Evolutionary conservation across 139 green algal genomes (phyloP).

Genomic region (Astrephomene gubernaculifera): DNA sequence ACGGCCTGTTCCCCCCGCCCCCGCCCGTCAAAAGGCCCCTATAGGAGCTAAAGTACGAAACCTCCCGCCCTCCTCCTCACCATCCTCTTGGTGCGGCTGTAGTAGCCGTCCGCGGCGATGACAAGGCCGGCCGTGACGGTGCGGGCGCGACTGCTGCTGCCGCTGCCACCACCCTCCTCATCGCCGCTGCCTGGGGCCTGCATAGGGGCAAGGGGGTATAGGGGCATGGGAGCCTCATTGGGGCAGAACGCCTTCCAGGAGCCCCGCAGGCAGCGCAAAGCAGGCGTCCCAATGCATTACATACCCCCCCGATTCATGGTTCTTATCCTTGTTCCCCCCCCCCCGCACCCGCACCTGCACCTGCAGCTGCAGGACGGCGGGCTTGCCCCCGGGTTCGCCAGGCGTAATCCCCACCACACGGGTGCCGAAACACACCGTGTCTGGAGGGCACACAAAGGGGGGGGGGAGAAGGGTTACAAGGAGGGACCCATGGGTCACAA

Average conservation of each 20-base stretch:
- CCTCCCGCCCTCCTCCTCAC: neutral
- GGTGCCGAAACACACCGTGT: neutral
- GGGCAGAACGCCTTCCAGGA: neutral
- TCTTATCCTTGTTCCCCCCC: neutral
- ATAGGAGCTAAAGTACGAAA: neutral
- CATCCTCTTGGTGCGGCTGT: slow-evolving; percentile 26
- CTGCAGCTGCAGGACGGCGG: slow-evolving; percentile 15
- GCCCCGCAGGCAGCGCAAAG: neutral
- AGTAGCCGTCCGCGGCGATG: slow-evolving; percentile 3
- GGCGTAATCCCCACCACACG: neutral
- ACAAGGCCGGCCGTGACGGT: neutral
- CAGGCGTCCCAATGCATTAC: neutral
- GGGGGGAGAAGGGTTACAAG: neutral
- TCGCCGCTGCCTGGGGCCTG: neutral
- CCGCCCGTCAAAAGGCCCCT: too few relatives aligned
- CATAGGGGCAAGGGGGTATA: neutral
- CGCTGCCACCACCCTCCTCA: neutral
- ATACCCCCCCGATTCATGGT: neutral
- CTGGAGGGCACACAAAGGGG: neutral
- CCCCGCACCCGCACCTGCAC: neutral
- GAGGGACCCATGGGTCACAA: neutral
- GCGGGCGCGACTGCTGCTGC: neutral
- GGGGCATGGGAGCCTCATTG: neutral
- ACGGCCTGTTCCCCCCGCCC: too few relatives aligned
- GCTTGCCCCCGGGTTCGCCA: neutral